Conservation (phyloP, 495 filamentous ascomycete species). For the Penicillium odoratum region DNA sequence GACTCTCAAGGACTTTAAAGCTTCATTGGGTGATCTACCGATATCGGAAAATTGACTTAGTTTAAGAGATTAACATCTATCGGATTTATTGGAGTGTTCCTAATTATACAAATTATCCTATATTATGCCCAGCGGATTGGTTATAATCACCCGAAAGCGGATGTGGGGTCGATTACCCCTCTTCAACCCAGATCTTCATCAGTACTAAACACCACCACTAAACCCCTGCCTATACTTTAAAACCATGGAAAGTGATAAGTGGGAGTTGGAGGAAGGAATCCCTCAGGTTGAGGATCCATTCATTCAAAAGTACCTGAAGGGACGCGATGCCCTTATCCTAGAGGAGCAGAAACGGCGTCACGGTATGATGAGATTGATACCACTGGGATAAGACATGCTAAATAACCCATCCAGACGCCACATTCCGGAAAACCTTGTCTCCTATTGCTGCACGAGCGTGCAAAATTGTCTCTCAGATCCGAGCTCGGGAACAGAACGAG, state of each 20-base stretch:
- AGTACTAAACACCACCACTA: neutral
- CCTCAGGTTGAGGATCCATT: constrained; percentile 66
- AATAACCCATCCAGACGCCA: constrained; percentile 30
- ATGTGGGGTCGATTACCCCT: constrained; percentile 3
- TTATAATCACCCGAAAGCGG: constrained; percentile 10
- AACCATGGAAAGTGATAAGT: constrained; percentile 24
- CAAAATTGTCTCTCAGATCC: constrained; percentile 74
- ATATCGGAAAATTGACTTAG: too few relatives aligned
- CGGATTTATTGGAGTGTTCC: too few relatives aligned
- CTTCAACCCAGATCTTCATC: neutral
- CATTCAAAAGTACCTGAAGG: constrained; percentile 73
- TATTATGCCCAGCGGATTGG: neutral
- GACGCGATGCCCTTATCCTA: constrained; percentile 72
- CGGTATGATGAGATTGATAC: constrained; percentile 46
- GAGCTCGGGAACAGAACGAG: constrained; percentile 68
- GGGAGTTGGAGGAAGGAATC: constrained; percentile 52
- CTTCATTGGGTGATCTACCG: neutral
- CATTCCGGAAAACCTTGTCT: constrained; percentile 61
- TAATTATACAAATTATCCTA: neutral
- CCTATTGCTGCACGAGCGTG: constrained; percentile 73
- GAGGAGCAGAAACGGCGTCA: constrained; percentile 82
- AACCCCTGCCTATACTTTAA: too few relatives aligned
- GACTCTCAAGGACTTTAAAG: neutral
- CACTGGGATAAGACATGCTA: neutral
- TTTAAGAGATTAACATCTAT: too few relatives aligned